Conservation (phyloP, 352 stramenopile species). For the Globisporangium irregulare region DNA sequence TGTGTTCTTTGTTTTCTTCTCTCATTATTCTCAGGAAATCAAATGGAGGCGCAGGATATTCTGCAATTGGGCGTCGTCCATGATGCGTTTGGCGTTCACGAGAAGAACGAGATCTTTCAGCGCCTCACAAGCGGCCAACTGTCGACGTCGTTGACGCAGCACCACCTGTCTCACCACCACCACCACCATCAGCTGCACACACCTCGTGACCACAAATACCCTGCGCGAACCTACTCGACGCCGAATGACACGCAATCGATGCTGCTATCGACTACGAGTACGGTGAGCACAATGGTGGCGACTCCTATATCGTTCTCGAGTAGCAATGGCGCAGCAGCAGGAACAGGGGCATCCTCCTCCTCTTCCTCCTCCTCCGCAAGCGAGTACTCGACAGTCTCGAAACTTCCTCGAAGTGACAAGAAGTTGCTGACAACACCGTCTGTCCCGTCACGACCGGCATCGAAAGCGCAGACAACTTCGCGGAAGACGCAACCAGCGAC, state of each 20-base stretch:
- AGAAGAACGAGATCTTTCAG: conserved; percentile 43
- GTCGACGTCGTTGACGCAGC: conserved; percentile 16
- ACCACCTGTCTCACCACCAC: conserved; percentile 17
- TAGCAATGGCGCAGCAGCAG: conserved; percentile 3
- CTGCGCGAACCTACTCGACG: conserved; percentile 12
- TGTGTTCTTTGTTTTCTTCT: neutral
- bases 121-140: conserved; percentile 29
- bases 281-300: conserved; percentile 19
- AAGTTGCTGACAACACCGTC: conserved; percentile 50
- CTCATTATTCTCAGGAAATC: conserved; percentile 28
- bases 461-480: conserved; percentile 52
- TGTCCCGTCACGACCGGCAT: conserved; percentile 28
- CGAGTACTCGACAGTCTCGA: conserved; percentile 44
- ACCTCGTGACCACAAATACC: conserved; percentile 17
- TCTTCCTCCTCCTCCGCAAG: conserved; percentile 25
- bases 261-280: conserved; percentile 5
- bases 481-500: conserved; percentile 35
- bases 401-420: conserved; percentile 25
- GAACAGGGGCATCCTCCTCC: conserved; percentile 20
- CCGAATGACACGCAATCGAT: conserved; percentile 18
- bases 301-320: conserved; percentile 12
- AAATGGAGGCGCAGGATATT: conserved; percentile 50
- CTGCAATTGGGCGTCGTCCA: conserved; percentile 47
- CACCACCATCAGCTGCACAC: conserved; percentile 24
- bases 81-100: conserved; percentile 27